phyloP scores from a whole-genome alignment of 129 eudicot species.

The Lonicera japonica region DNA sequence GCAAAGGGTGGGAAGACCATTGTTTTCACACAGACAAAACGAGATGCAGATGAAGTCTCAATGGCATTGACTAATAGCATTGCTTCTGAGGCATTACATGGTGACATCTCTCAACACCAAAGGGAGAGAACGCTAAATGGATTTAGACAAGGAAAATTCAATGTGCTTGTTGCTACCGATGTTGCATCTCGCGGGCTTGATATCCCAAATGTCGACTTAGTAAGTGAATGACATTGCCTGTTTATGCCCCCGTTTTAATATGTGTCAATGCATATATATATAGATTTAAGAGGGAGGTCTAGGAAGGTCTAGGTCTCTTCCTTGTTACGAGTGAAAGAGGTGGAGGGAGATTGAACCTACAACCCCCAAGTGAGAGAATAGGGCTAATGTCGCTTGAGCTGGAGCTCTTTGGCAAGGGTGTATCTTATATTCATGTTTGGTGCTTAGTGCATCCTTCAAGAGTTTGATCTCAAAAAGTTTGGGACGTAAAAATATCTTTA shows the following conservation, averaged over 20 bases:
- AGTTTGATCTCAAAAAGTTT: not conserved
- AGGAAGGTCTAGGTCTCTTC: too few relatives aligned
- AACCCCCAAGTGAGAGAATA: too few relatives aligned
- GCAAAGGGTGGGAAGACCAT: constrained; percentile 98
- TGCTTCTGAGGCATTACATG: constrained; percentile 90
- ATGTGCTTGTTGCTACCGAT: constrained; percentile 97
- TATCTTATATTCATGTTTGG: not conserved
- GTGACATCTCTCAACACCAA: constrained; percentile 98
- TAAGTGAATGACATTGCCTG: constrained; percentile 26
- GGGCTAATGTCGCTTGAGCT: too few relatives aligned
- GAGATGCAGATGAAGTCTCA: constrained; percentile 98
- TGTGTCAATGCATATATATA: too few relatives aligned
- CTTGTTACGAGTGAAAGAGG: too few relatives aligned
- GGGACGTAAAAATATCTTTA: not conserved
- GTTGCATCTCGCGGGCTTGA: constrained; percentile 99
- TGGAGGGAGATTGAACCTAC: too few relatives aligned
- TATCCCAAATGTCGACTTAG: constrained; percentile 93
- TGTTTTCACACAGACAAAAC: constrained; percentile 89
- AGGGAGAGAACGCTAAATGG: constrained; percentile 87
- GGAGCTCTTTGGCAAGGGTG: not conserved
- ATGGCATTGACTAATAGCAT: constrained; percentile 68
- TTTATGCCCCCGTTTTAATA: not conserved
- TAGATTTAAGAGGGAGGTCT: too few relatives aligned
- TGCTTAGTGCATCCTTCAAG: not conserved
- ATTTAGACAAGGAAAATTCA: constrained; percentile 89